Conservation (phyloP, 805 yeast species). For the Saccharomycopsis fibuligera region DNA sequence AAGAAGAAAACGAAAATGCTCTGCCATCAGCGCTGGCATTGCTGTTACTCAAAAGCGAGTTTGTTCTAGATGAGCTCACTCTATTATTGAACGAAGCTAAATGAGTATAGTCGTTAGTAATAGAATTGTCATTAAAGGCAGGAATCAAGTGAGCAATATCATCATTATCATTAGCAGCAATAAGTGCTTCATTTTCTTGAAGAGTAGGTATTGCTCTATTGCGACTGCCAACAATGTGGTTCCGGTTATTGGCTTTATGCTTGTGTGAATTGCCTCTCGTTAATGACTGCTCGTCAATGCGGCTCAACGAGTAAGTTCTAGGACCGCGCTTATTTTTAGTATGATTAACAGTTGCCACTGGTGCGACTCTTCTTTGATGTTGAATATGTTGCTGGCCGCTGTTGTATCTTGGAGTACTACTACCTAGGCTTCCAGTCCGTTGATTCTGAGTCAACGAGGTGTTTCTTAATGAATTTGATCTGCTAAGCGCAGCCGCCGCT, state of each 20-base stretch:
- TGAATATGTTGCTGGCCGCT: not conserved
- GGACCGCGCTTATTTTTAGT: too few relatives aligned
- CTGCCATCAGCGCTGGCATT: conserved; percentile 1
- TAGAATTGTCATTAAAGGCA: not conserved
- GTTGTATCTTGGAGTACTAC: not conserved
- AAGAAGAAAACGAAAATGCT: conserved; percentile 9
- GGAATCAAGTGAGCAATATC: not conserved
- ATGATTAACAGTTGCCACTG: too few relatives aligned
- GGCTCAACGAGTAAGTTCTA: conserved; percentile 6
- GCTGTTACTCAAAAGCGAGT: conserved; percentile 3
- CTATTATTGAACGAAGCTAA: not conserved
- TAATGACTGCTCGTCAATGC: conserved; percentile 9
- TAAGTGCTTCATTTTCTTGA: not conserved
- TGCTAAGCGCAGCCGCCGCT: conserved; percentile 20
- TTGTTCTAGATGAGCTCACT: not conserved
- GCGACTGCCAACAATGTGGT: too few relatives aligned
- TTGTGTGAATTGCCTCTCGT: conserved; percentile 6
- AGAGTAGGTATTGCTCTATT: not conserved
- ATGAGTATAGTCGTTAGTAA: too few relatives aligned
- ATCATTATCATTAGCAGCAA: too few relatives aligned
- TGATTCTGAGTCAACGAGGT: not conserved
- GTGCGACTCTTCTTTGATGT: not conserved
- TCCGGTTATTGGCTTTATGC: not conserved
- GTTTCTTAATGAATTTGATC: conserved; percentile 10
- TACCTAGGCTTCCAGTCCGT: too few relatives aligned